Evolutionary conservation across 2,329 filamentous ascomycete genomes (phyloP).

Genomic region (Cytospora chrysosperma): DNA sequence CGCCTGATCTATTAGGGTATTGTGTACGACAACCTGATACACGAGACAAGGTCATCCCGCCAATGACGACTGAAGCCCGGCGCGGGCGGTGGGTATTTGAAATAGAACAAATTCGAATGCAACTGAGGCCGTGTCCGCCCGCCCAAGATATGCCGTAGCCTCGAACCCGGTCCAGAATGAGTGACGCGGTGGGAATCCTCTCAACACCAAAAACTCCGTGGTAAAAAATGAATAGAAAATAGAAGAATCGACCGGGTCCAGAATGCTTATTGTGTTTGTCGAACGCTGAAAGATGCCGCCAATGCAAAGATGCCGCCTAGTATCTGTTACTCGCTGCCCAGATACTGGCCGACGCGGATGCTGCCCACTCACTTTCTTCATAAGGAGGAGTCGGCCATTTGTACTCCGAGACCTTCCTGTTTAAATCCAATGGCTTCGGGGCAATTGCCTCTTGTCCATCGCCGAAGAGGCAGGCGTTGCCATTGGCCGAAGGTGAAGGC

Average conservation of each 20-base stretch:
- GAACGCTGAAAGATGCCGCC: conserved; percentile 6
- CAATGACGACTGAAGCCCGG: conserved; percentile 1
- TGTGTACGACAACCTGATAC: conserved; percentile 23
- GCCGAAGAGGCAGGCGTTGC: conserved; percentile 73
- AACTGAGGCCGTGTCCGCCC: conserved; percentile 17
- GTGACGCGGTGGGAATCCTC: conserved; percentile 15
- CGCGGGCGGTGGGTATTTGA: conserved; percentile 15
- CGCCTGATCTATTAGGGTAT: conserved; percentile 26
- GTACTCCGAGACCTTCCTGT: conserved; percentile 54
- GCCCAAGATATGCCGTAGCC: conserved; percentile 17
- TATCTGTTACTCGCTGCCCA: conserved; percentile 69
- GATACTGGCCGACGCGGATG: conserved; percentile 77
- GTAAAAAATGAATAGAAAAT: background rate
- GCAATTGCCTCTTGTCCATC: conserved; percentile 60
- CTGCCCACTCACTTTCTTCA: conserved; percentile 89
- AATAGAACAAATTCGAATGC: conserved; percentile 23
- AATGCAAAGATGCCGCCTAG: conserved; percentile 36
- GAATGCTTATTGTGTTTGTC: conserved; percentile 14
- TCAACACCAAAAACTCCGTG: conserved; percentile 23
- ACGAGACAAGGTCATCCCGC: conserved; percentile 15
- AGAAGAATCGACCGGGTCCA: conserved; percentile 21
- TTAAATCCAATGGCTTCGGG: conserved; percentile 70
- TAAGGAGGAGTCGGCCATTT: conserved; percentile 97
- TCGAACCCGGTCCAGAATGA: conserved; percentile 11
- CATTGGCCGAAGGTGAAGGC: conserved; percentile 76